Base-by-base conservation (phyloP, 176 grass and related monocot genomes). In the Oryza officinalis region DNA sequence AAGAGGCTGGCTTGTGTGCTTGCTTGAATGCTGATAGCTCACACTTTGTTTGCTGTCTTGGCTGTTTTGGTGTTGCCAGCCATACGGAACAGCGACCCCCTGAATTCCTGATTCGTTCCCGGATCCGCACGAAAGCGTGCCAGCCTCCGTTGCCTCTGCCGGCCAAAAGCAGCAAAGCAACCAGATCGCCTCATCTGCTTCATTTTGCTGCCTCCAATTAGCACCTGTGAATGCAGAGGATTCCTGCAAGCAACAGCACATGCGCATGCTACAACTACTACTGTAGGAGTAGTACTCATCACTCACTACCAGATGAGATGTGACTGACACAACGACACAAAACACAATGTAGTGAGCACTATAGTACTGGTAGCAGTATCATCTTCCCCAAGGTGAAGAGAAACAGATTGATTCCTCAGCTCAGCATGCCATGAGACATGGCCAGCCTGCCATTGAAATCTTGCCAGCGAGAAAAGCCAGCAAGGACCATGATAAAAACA, bases 381-480 rank as follows among this genome's bases (percentile, higher is more conserved):
- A 33, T 33, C 32, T 17, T 61, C 57, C 3, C 31, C 2, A 40
- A 63, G 59, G 59, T 33, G 52, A 63, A 3, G 17, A 60, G 30
- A 14, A 25, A 25, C 57, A 61, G 20, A 59, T 59, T 3, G 49
- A 54, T 59, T 61, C 8, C 20, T 25, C 57, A 61, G 57, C 52
- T 25, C 57, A 61, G 57, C 57, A 61, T 25, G n/a, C 22, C 57
- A 61, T 61, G 57, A 61, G n/a, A 61, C 57, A 61, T 61, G 57
- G n/a, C 57, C 57, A 61, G 57, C 2, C 67, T 71, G 79, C 67
- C 32, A 71, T 60, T 59, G 1, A 79, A 61, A 80, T 74, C 45
- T 81, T 10, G 26, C 67, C 30, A 67, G 23, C 18, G 2, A 43
- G 12, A 7, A 46, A 61, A 25, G 22, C 25, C 57, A 61, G 20